Percentiles rank a stretch among this genome's conserved stretches.
These are phyloP conservation scores for Galeopsis tetrahit DNA, from an alignment of 257 asterid genomes.

Conservation along the genomic window DNA sequence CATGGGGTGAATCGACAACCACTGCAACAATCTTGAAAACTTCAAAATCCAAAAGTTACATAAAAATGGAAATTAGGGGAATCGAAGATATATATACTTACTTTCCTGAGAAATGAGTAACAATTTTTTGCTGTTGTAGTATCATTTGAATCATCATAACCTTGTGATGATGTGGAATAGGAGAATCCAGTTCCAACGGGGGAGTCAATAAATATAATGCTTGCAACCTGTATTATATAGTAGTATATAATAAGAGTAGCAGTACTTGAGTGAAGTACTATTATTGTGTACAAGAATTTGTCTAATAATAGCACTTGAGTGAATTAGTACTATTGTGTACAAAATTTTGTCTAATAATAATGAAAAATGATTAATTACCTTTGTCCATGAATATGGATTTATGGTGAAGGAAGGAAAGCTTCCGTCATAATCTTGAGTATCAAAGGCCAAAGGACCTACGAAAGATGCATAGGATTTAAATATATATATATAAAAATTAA, in stretches of 20 bases:
- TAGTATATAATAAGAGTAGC: too few species aligned
- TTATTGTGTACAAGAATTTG: too few species aligned
- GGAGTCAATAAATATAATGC: slow-evolving; percentile 48
- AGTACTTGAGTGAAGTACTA: too few species aligned
- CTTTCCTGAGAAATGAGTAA: slow-evolving; percentile 48
- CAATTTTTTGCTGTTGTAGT: slow-evolving; percentile 32
- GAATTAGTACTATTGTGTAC: too few species aligned
- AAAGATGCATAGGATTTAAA: too few species aligned
- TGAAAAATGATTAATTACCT: too few species aligned
- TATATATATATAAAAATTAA: too few species aligned
- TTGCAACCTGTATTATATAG: slow-evolving; percentile 40
- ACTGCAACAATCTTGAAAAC: slow-evolving; percentile 38
- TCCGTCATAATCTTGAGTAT: slow-evolving; percentile 45
- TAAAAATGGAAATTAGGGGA: background rate
- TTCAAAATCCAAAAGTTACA: background rate
- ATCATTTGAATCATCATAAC: slow-evolving; percentile 33
- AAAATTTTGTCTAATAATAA: too few species aligned
- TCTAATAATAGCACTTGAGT: too few species aligned
- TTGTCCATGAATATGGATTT: slow-evolving; percentile 69
- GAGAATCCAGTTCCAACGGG: slow-evolving; percentile 62
- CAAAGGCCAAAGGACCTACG: slow-evolving; percentile 60
- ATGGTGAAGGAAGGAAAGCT: slow-evolving; percentile 47
- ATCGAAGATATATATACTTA: background rate
- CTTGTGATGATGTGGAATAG: slow-evolving; percentile 35
- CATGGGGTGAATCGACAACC: slow-evolving; percentile 53